phyloP scores from a whole-genome alignment of 2,329 filamentous ascomycete genomes.

The Aspergillus fijiensis region DNA sequence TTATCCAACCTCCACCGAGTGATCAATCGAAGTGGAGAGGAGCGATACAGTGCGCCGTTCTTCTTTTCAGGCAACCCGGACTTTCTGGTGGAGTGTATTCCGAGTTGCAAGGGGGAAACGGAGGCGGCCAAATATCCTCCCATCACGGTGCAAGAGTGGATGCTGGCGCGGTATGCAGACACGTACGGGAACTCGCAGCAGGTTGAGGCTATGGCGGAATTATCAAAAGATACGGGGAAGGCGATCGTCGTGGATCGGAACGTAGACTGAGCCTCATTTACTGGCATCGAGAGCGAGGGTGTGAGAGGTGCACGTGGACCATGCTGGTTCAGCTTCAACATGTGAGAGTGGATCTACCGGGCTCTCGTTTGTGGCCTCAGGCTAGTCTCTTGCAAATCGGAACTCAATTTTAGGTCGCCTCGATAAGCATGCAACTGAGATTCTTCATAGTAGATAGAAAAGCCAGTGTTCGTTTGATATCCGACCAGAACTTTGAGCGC shows the following conservation, averaged over 20 bases:
- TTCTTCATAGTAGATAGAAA: too few relatives aligned
- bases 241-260: not conserved
- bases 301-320: too few relatives aligned
- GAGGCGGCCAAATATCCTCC: slow-evolving; percentile 23
- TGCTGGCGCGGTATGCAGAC: slow-evolving; percentile 24
- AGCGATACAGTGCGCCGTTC: slow-evolving; percentile 29
- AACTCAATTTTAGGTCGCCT: too few relatives aligned
- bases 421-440: too few relatives aligned
- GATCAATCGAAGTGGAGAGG: slow-evolving; percentile 26
- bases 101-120: slow-evolving; percentile 16
- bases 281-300: too few relatives aligned
- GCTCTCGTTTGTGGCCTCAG: too few relatives aligned
- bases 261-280: too few relatives aligned
- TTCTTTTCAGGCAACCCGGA: slow-evolving; percentile 30
- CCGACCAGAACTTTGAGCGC: too few relatives aligned
- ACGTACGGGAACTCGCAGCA: slow-evolving; percentile 20
- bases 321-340: not conserved
- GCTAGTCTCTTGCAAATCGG: too few relatives aligned
- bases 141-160: slow-evolving; percentile 27
- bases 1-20: slow-evolving; percentile 31
- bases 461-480: too few relatives aligned
- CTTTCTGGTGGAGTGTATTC: slow-evolving; percentile 25
- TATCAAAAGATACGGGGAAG: slow-evolving; percentile 9
- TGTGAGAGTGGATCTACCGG: slow-evolving; percentile 2
- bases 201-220: slow-evolving; percentile 18